A percentile compares a stretch with the other conserved stretches of the same genome.
These are phyloP conservation scores for Pinguiococcus pyrenoidosus DNA, from an alignment of 108 stramenopile genomes.

Conservation along the genomic window DNA sequence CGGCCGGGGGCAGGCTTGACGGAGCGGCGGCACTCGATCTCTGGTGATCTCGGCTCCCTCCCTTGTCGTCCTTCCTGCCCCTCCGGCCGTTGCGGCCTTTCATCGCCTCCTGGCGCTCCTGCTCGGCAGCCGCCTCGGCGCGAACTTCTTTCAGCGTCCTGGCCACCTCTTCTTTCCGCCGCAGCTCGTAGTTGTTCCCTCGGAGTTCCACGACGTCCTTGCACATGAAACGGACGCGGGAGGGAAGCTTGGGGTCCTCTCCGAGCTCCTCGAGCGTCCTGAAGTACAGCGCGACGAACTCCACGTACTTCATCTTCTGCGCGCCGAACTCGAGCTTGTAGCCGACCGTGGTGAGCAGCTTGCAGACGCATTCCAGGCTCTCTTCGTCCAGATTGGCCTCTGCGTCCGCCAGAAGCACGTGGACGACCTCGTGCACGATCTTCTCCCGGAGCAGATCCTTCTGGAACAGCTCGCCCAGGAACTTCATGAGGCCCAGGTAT, in stretches of 20 bases:
- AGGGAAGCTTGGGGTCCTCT: conserved; percentile 6
- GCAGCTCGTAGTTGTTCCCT: conserved; percentile 17
- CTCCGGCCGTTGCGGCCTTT: not conserved
- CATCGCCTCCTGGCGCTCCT: not conserved
- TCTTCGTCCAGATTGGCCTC: conserved; percentile 11
- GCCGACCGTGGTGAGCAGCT: conserved; percentile 18
- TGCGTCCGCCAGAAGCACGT: not conserved
- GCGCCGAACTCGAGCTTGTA: conserved; percentile 8
- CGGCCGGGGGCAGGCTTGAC: not conserved
- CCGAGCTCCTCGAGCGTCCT: conserved; percentile 17
- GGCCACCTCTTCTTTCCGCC: conserved; percentile 25
- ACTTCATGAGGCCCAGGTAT: conserved; percentile 27
- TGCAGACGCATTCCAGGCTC: conserved; percentile 18
- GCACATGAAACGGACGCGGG: conserved; percentile 18
- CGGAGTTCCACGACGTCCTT: conserved; percentile 24
- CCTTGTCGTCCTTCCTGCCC: not conserved
- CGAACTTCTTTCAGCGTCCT: conserved; percentile 13
- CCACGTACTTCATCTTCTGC: conserved; percentile 12
- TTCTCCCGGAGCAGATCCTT: conserved; percentile 23
- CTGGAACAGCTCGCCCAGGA: conserved; percentile 26
- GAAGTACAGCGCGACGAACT: too few relatives aligned
- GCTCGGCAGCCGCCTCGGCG: not conserved
- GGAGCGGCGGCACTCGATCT: not conserved
- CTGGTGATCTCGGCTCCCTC: not conserved
- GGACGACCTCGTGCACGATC: conserved; percentile 16